Conservation (phyloP, 2,329 filamentous ascomycete species). For the Fusarium haematococcum region DNA sequence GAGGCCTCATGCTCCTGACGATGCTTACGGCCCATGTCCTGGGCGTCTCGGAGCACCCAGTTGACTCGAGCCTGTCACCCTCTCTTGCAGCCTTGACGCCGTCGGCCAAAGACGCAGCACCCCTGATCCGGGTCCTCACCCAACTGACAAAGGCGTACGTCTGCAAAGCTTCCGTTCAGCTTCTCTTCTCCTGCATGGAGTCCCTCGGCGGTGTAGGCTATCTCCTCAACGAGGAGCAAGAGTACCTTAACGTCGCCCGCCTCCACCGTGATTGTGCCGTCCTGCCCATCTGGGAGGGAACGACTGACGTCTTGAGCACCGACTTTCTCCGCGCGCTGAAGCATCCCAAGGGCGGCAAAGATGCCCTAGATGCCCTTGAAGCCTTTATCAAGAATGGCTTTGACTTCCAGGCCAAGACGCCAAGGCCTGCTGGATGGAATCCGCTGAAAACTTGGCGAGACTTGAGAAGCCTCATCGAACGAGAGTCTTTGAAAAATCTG, state of each 20-base stretch:
- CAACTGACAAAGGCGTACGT: constrained; percentile 71
- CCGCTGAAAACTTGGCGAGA: constrained; percentile 54
- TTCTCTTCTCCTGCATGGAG: constrained; percentile 71
- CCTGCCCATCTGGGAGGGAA: constrained; percentile 78
- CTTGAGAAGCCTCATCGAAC: constrained; percentile 53
- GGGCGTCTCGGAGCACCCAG: constrained; percentile 63
- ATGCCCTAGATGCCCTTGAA: constrained; percentile 57
- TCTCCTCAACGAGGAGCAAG: constrained; percentile 71
- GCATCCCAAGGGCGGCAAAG: constrained; percentile 53
- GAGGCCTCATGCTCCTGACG: constrained; percentile 66
- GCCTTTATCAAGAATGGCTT: constrained; percentile 49
- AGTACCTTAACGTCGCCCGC: constrained; percentile 74
- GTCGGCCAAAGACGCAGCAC: constrained; percentile 47
- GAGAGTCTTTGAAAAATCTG: constrained; percentile 52
- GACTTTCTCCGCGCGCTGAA: constrained; percentile 62
- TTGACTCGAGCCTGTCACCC: constrained; percentile 15
- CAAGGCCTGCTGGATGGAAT: constrained; percentile 43
- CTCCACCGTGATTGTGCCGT: constrained; percentile 75
- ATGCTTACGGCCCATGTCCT: constrained; percentile 67
- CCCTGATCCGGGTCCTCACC: constrained; percentile 68
- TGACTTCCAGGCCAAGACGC: constrained; percentile 39
- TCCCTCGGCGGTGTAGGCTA: constrained; percentile 75
- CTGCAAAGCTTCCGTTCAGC: constrained; percentile 61
- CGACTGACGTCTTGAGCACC: constrained; percentile 75
- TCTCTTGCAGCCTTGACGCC: constrained; percentile 50